Evolutionary conservation across 225 moss, liverwort and hornwort genomes (phyloP).

Genomic region (Straminergon stramineum): DNA sequence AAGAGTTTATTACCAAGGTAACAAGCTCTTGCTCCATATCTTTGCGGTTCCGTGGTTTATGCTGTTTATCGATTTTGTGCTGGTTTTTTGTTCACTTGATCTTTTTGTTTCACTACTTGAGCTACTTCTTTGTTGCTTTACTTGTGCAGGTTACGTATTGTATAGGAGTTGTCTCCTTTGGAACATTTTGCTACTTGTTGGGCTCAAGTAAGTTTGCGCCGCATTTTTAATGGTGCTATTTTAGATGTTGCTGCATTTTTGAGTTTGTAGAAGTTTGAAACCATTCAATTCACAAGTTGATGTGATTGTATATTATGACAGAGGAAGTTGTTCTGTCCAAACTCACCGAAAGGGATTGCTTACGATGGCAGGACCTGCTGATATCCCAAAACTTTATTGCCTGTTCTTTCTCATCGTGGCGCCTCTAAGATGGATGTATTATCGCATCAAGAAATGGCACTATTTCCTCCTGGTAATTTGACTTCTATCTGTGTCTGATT

Average conservation of each 20-base stretch:
- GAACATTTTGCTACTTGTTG: constrained; percentile 85
- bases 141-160: constrained; percentile 76
- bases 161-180: constrained; percentile 89
- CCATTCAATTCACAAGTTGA: neutral
- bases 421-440: constrained; percentile 92
- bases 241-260: neutral
- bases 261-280: neutral
- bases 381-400: constrained; percentile 88
- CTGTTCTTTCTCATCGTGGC: constrained; percentile 83
- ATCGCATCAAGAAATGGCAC: constrained; percentile 98
- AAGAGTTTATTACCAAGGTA: constrained; percentile 89
- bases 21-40: neutral
- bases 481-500: neutral
- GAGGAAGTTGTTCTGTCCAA: neutral
- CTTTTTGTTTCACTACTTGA: neutral
- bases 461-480: constrained; percentile 43
- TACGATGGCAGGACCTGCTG: constrained; percentile 66
- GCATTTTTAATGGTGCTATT: neutral
- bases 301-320: neutral
- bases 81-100: neutral
- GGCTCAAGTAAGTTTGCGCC: constrained; percentile 71
- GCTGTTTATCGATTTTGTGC: neutral
- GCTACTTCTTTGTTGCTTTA: neutral
- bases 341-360: neutral
- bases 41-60: neutral